Base-by-base conservation (phyloP, 768 basidiomycete species). In the Amanita phalloides region DNA sequence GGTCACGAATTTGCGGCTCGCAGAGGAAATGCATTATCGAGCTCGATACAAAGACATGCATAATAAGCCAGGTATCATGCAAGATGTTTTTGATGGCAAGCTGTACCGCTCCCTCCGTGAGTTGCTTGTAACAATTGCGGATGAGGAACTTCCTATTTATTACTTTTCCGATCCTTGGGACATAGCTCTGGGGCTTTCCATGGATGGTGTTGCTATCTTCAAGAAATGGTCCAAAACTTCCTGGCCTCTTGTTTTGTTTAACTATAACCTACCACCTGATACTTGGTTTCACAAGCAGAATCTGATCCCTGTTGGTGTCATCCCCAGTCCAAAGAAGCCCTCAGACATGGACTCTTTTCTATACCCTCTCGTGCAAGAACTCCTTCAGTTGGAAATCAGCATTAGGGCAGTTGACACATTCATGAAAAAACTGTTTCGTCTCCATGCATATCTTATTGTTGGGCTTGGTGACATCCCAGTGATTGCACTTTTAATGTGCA, bases 321-420 rank as follows among this genome's bases (percentile, higher is more conserved):
- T 78, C 43, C 75, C 74, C 2, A 71, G 76, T 0, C 76, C 74
- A 0, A 65, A 68, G 13, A 68, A 69, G 38, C 71, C 75, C 0
- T 58, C 64, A 14, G 70, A 76, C 51, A 32, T 68, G 1, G 66
- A 68, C 41, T 78, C 76, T 0, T 78, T 76, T 46, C 56, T 71
- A 0, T 66, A 57, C 45, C 76, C 74, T n/a, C n/a, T n/a, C n/a
- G n/a, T n/a, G n/a, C n/a, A n/a, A n/a, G n/a, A 77, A 51, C 54
- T 68, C 4, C 26, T 66, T 0, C 45, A 60, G 13, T 64, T 76
- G 0, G 65, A 62, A 0, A 10, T 52, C 17, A 75, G 75, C 3
- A 61, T 76, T 4, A 28, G 17, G 1, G 66, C 71, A 0, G 71
- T 62, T 53, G 60, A 70, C 55, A 55, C 56, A 0, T 21, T n/a